These are phyloP conservation scores for Botrytis aclada DNA, from an alignment of 2,329 filamentous ascomycete species.

Conservation along the genomic window DNA sequence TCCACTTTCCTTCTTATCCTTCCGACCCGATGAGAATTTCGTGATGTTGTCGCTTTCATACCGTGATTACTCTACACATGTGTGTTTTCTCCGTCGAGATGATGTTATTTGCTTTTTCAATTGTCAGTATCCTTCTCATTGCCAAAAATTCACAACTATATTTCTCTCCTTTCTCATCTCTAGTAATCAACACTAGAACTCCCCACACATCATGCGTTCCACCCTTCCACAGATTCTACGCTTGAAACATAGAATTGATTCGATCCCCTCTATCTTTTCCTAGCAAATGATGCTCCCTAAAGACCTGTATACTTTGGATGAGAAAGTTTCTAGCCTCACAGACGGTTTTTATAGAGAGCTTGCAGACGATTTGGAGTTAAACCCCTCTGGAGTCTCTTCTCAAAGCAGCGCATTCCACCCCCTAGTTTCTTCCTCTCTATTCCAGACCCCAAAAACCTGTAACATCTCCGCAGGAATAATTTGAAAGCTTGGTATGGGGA, in stretches of 20 bases:
- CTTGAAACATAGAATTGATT: neutral
- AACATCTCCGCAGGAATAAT: neutral
- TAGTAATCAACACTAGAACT: neutral
- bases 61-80: neutral
- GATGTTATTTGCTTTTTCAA: neutral
- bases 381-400: neutral
- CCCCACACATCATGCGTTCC: neutral
- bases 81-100: neutral
- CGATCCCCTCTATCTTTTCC: neutral
- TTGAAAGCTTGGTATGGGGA: neutral
- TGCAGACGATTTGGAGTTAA: rapidly evolving
- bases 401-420: neutral
- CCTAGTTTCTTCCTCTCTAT: rapidly evolving
- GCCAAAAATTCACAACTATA: neutral
- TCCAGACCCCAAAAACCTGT: neutral
- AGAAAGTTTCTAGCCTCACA: neutral
- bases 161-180: neutral
- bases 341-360: neutral
- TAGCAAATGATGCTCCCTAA: rapidly evolving
- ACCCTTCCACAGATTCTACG: neutral
- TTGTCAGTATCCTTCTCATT: neutral
- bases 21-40: neutral
- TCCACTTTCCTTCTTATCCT: neutral
- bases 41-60: neutral
- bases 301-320: neutral